phyloP scores from a whole-genome alignment of 164 flowering plant genomes.

The Magnolia sinica region DNA sequence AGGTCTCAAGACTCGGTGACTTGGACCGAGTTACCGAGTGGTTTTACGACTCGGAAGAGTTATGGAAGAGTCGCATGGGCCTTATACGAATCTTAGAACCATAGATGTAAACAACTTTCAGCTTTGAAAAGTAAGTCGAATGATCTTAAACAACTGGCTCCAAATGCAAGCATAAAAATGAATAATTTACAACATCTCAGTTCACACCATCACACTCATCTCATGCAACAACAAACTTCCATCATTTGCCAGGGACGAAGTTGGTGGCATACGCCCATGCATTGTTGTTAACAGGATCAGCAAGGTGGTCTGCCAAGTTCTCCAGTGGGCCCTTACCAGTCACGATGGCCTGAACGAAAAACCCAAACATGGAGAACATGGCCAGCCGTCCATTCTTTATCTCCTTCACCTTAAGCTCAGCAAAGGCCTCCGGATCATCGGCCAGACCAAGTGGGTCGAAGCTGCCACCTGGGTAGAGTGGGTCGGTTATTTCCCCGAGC shows the following conservation, averaged over 20 bases:
- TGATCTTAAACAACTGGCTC: too few species aligned
- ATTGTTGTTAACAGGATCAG: constrained; percentile 16
- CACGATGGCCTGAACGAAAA: constrained; percentile 19
- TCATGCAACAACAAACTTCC: neutral
- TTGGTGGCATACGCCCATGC: constrained; percentile 21
- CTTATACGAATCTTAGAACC: too few species aligned
- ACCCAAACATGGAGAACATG: constrained; percentile 20
- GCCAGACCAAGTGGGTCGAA: constrained; percentile 18
- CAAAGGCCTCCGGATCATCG: constrained; percentile 18
- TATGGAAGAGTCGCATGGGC: too few species aligned
- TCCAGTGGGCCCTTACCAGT: constrained; percentile 15
- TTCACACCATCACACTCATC: neutral
- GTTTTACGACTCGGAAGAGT: too few species aligned
- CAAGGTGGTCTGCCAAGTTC: constrained; percentile 22
- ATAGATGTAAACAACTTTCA: too few species aligned
- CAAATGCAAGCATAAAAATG: too few species aligned
- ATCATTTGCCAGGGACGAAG: constrained; percentile 18
- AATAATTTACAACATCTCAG: neutral
- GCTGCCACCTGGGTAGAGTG: constrained; percentile 20
- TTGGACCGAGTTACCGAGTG: too few species aligned
- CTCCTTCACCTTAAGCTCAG: constrained; percentile 21
- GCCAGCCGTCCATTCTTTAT: constrained; percentile 18
- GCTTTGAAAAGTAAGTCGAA: too few species aligned
- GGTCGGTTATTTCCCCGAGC: constrained; percentile 18
- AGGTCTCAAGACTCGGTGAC: too few species aligned